These are phyloP conservation scores for Penicilliopsis zonata DNA, from an alignment of 495 filamentous ascomycete genomes.

Conservation along the genomic window DNA sequence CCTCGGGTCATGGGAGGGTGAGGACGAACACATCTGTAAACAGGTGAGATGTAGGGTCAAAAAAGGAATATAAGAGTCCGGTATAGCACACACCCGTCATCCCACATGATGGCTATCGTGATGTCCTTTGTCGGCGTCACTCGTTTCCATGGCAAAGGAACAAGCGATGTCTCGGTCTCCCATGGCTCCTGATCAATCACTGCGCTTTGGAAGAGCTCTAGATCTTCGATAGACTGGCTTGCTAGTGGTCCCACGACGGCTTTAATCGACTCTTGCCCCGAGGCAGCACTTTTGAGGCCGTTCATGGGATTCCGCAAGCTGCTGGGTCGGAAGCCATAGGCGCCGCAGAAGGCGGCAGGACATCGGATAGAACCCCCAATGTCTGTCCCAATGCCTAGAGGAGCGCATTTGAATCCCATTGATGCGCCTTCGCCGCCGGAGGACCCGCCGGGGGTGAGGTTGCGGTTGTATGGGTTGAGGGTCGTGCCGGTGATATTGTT, in stretches of 20 bases:
- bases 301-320: slow-evolving; percentile 38
- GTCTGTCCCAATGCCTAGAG: slow-evolving; percentile 56
- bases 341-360: slow-evolving; percentile 46
- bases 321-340: slow-evolving; percentile 46
- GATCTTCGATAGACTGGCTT: slow-evolving; percentile 45
- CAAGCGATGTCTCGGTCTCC: slow-evolving; percentile 43
- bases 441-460: slow-evolving; percentile 45
- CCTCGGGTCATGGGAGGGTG: slow-evolving; percentile 59
- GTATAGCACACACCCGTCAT: slow-evolving; percentile 49
- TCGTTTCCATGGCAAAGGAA: slow-evolving; percentile 48
- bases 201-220: slow-evolving; percentile 51
- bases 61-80: not conserved
- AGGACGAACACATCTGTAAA: slow-evolving; percentile 32
- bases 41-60: not conserved
- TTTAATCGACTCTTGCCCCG: slow-evolving; percentile 47
- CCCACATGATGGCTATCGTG: slow-evolving; percentile 56
- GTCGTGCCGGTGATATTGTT: slow-evolving; percentile 58
- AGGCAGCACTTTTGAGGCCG: slow-evolving; percentile 32
- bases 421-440: slow-evolving; percentile 61
- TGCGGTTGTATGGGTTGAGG: slow-evolving; percentile 49
- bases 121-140: slow-evolving; percentile 31
- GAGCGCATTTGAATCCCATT: slow-evolving; percentile 45
- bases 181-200: slow-evolving; percentile 49
- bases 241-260: slow-evolving; percentile 50
- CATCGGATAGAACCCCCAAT: slow-evolving; percentile 52